Base-by-base conservation (phyloP, 345 rosid species). In the Clarkia xantiana region DNA sequence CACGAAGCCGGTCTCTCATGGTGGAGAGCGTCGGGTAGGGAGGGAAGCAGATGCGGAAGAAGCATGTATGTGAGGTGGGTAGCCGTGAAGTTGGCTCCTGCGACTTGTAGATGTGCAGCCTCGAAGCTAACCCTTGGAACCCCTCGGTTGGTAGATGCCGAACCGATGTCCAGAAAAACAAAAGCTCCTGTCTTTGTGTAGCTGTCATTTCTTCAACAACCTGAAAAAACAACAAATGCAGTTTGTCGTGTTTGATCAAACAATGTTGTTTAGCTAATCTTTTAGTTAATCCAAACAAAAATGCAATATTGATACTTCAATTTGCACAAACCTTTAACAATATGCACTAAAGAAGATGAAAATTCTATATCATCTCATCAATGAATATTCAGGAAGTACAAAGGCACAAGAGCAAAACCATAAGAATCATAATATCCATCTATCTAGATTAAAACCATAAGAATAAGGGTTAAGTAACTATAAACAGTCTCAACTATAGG, bases 61-160 rank as follows among this genome's bases (percentile, higher is more conserved):
- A 86, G 81, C 98, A 91, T 25, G 98, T 91, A 54, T 81, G 72
- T 16, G 98, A 77, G 55, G 79, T 64, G 22, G 97, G 98, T 14
- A 91, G 87, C 60, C 42, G 93, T 44, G 71, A 64, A 14, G 22
- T 44, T 23, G 78, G 67, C 57, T 84, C 94, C 0, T 53, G 9
- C 16, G 86, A 64, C 70, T 61, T 79, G 63, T 76, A 80, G 12
- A 91, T 84, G 51, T 71, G 53, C 22, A 91, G 87, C 45, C 71
- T 68, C 18, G 89, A 76, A 9, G 82, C 76, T 66, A 86, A 69
- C 29, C 98, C 98, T 44, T 73, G 62, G 63, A 91, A 91, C 19
- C 98, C 98, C 72, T 86, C 98, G 9, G 79, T 71, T 0, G 96
- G 98, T 17, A 91, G 69, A 78, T 76, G 71, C 77, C 73, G 86